Conservation (phyloP, 1,139 yeast species). For the Starmera stellimalicola region DNA sequence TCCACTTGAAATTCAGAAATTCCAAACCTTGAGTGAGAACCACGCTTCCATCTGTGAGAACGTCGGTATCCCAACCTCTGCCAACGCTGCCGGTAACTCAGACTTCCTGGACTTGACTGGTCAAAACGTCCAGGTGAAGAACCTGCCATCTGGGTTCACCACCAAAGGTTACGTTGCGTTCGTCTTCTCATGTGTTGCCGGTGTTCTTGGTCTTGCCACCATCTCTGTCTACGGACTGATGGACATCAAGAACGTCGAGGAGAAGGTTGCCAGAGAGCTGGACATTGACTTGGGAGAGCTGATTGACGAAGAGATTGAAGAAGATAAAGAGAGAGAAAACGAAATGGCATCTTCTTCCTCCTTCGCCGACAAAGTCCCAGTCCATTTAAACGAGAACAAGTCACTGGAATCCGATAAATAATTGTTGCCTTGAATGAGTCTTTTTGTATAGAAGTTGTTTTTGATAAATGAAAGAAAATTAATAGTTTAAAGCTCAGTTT, state of each 20-base stretch:
- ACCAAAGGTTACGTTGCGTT: slow-evolving; percentile 84
- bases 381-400: no score
- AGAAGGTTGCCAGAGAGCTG: slow-evolving; percentile 42
- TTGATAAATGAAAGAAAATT: no score
- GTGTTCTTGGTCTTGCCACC: slow-evolving; percentile 66
- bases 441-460: no score
- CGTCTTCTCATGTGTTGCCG: slow-evolving; percentile 70
- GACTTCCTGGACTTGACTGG: slow-evolving; percentile 63
- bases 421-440: no score
- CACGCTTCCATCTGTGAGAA: slow-evolving; percentile 54
- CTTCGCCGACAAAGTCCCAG: no score
- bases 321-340: no score
- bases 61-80: slow-evolving; percentile 39
- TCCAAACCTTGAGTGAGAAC: slow-evolving; percentile 39
- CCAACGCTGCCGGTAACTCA: slow-evolving; percentile 81
- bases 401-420: no score
- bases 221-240: slow-evolving; percentile 78
- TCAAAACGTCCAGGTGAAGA: slow-evolving; percentile 53
- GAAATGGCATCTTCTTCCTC: no score
- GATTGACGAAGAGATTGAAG: slow-evolving; percentile 18
- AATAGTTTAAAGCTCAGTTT: no score
- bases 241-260: slow-evolving; percentile 54
- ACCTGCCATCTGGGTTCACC: slow-evolving; percentile 82
- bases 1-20: slow-evolving; percentile 51
- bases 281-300: slow-evolving; percentile 31